phyloP scores from a whole-genome alignment of 208 protist species.

The Histomonas meleagridis region DNA sequence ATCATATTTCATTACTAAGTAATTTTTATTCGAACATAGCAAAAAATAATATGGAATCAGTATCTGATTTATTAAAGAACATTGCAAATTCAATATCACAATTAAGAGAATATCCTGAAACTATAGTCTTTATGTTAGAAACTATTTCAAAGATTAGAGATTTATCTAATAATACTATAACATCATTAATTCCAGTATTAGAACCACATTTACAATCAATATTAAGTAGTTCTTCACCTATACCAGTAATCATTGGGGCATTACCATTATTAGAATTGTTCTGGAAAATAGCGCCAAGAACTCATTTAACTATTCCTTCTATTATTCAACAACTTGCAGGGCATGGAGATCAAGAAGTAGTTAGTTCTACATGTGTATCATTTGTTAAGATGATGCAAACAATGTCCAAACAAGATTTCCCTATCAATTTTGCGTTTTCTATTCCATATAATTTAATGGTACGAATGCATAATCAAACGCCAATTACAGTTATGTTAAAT shows the following conservation, averaged over 20 bases:
- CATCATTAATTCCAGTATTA: not conserved
- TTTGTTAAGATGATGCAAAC: not conserved
- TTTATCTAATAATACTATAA: not conserved
- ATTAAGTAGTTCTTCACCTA: not conserved
- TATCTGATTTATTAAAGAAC: not conserved
- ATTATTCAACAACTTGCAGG: not conserved
- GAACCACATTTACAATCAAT: not conserved
- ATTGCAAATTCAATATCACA: not conserved
- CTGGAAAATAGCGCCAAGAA: not conserved
- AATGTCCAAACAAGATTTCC: not conserved
- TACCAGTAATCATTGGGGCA: not conserved
- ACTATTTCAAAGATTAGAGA: not conserved
- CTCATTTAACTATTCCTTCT: not conserved
- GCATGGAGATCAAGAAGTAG: not conserved
- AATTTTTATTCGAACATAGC: not conserved
- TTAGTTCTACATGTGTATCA: not conserved
- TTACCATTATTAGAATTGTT: not conserved
- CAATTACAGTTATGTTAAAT: not conserved
- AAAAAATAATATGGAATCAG: not conserved
- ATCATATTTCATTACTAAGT: not conserved
- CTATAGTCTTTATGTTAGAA: not conserved
- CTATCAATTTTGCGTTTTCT: not conserved
- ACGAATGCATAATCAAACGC: not conserved
- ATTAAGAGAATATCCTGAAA: not conserved
- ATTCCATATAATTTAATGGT: not conserved